These are phyloP conservation scores for Xylariaceae sp. DNA, from an alignment of 2,329 filamentous ascomycete genomes.

Conservation along the genomic window DNA sequence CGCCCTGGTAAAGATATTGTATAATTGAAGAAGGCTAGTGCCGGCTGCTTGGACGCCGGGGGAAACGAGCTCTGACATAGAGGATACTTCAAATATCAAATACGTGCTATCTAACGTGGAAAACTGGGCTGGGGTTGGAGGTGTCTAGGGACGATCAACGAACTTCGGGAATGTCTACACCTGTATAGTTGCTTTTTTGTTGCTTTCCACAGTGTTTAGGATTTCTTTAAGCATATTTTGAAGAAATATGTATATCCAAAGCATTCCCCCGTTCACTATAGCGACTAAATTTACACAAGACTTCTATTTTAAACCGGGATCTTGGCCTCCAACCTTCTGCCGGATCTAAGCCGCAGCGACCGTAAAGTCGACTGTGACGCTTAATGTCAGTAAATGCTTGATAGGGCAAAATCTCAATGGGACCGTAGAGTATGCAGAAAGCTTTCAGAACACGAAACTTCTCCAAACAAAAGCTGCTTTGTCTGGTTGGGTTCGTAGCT, in stretches of 20 bases:
- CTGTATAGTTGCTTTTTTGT: slow-evolving; percentile 40
- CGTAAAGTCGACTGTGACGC: slow-evolving; percentile 40
- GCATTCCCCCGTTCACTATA: slow-evolving; percentile 9
- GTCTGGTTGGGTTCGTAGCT: too few relatives aligned
- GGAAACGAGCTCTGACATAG: slow-evolving; percentile 6
- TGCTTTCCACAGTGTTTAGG: slow-evolving; percentile 32
- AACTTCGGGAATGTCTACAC: slow-evolving; percentile 38
- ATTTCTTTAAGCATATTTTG: slow-evolving; percentile 29
- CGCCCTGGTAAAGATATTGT: slow-evolving; percentile 29
- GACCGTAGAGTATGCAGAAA: too few relatives aligned
- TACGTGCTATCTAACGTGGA: slow-evolving; percentile 34
- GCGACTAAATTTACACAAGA: slow-evolving; percentile 8
- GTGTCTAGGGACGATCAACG: slow-evolving; percentile 37
- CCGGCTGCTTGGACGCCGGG: slow-evolving; percentile 20
- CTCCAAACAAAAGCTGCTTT: too few relatives aligned
- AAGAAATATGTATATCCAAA: slow-evolving; percentile 9
- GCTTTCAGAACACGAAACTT: too few relatives aligned
- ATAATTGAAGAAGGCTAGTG: slow-evolving; percentile 27
- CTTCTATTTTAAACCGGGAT: too few relatives aligned
- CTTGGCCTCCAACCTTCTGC: not conserved
- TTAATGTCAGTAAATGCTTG: too few relatives aligned
- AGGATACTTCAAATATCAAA: slow-evolving; percentile 30
- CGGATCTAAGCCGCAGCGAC: slow-evolving; percentile 26
- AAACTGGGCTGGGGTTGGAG: slow-evolving; percentile 30
- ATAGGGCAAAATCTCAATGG: too few relatives aligned